Evolutionary conservation across 371 early-diverging fungal genomes (phyloP), one percentile per base, ranked within the genome.

Genomic region (Saksenaea oblongispora): DNA sequence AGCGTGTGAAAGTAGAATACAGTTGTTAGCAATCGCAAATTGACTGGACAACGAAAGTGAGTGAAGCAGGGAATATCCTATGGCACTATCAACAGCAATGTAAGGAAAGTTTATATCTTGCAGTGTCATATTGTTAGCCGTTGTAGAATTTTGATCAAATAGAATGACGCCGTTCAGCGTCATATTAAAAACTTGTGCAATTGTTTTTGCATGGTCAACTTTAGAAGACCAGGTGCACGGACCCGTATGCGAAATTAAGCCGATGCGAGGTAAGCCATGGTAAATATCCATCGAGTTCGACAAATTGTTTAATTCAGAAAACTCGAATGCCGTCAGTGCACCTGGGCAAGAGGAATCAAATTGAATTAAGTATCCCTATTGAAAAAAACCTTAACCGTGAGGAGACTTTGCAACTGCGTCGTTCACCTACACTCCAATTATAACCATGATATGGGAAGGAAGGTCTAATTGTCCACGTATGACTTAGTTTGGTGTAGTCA

Each of bases 191-290:
- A 22, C 18, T 1, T 27, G 10, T 8, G 62, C 28, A 5, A 62
- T 62, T n/a, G 58, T 17, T 34, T 42, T 18, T 3, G 59, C 62
- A 34, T 55, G 58, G 26, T 47, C 34, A 3, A 59, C 24, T 58
- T 67, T 67, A 13, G 54, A 36, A 7, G 67, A 42, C 62, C 62
- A 67, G 2, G 67, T 56, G 55, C 59, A 67, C 22, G 22, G 18
- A 27, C 34, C 66, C 5, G 55, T 55, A n/a, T 58, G 67, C 1
- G 62, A 27, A 11, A 67, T 54, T 13, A 62, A 28, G 17, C 55
- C 67, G 7, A 67, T 37, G 31, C 60, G 54, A 9, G 34, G 56
- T 24, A 65, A n/a, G 0, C 35, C 7, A 17, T 18, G 15, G 57
- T 15, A 47, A n/a, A 22, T 17, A 39, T 35, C 54, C 51, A 27